These are phyloP conservation scores for Trichoderma koningiopsis DNA, from an alignment of 2,329 filamentous ascomycete genomes.

Conservation along the genomic window DNA sequence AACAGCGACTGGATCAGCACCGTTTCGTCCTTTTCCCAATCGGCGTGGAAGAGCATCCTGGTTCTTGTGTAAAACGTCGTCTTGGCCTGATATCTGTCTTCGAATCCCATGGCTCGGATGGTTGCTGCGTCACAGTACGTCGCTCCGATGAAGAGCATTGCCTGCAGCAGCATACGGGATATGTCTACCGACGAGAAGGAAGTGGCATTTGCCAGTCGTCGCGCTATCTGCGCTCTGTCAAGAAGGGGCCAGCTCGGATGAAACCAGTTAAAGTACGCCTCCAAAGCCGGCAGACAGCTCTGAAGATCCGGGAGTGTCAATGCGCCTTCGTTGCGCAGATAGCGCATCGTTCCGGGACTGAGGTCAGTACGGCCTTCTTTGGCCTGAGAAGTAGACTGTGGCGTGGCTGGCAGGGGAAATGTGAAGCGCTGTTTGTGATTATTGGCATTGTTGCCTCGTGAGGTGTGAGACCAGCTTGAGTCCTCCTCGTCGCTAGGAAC, in stretches of 20 bases:
- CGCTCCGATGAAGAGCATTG: conserved; percentile 57
- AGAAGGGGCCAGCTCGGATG: conserved; percentile 59
- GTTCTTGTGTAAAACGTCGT: conserved; percentile 53
- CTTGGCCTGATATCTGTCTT: conserved; percentile 53
- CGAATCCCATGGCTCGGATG: conserved; percentile 49
- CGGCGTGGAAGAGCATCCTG: conserved; percentile 55
- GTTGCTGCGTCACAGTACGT: conserved; percentile 54
- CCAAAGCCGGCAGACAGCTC: conserved; percentile 47
- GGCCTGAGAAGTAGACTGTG: conserved; percentile 29
- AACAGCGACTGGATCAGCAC: conserved; percentile 55
- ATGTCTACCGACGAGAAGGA: conserved; percentile 38
- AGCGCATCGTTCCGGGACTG: conserved; percentile 51
- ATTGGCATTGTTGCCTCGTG: background rate
- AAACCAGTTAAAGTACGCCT: conserved; percentile 59
- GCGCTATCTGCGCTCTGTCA: conserved; percentile 48
- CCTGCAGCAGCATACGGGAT: conserved; percentile 53
- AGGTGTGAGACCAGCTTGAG: background rate
- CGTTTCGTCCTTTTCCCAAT: conserved; percentile 54
- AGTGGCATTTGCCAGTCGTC: conserved; percentile 36
- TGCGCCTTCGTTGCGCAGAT: conserved; percentile 48
- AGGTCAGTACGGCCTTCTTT: conserved; percentile 39
- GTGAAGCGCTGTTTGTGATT: conserved; percentile 33
- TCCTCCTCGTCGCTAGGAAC: conserved; percentile 34
- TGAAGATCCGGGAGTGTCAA: conserved; percentile 49
- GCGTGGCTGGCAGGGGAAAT: conserved; percentile 37